Evolutionary conservation across 23 red algal species (phyloP).

Genomic region (Gracilaria domingensis): DNA sequence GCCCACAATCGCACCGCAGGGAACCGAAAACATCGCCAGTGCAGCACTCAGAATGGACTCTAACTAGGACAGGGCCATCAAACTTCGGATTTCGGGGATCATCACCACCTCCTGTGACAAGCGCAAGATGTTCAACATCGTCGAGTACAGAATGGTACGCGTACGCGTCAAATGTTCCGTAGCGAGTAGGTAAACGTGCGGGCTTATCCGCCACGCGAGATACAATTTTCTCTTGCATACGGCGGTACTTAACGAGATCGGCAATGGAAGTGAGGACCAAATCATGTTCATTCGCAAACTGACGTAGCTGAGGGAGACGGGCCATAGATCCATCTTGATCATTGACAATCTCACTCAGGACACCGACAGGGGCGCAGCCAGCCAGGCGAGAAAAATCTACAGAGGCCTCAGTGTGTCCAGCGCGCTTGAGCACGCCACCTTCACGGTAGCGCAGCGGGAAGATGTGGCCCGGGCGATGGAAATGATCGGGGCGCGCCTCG

Average conservation of each 20-base stretch:
- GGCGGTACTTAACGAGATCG: slow-evolving; percentile 91
- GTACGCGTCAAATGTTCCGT: slow-evolving; percentile 88
- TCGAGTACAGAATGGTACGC: slow-evolving; percentile 87
- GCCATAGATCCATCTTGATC: slow-evolving; percentile 94
- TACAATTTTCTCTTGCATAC: slow-evolving; percentile 89
- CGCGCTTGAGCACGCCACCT: slow-evolving; percentile 96
- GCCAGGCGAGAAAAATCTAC: slow-evolving; percentile 91
- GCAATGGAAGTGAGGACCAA: slow-evolving; percentile 97
- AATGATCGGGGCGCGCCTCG: slow-evolving; percentile 63
- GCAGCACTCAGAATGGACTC: slow-evolving; percentile 98
- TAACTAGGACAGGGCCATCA: slow-evolving; percentile 92
- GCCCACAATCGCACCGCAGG: slow-evolving; percentile 96
- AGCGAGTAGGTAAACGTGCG: slow-evolving; percentile 88
- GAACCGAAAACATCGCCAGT: slow-evolving; percentile 98
- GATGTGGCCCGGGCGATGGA: slow-evolving; percentile 94
- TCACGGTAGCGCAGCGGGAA: slow-evolving; percentile 88
- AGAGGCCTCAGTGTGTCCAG: slow-evolving; percentile 96
- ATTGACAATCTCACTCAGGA: slow-evolving; percentile 94
- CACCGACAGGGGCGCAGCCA: slow-evolving; percentile 88
- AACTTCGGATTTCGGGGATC: slow-evolving; percentile 27
- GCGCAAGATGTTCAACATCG: slow-evolving; percentile 91
- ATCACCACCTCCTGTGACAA: slow-evolving; percentile 79
- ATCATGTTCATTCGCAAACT: slow-evolving; percentile 81
- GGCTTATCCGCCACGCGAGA: slow-evolving; percentile 59
- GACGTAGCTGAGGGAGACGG: slow-evolving; percentile 79